Evolutionary conservation across 352 stramenopile genomes (phyloP).

Genomic region (Phytophthora fragariaefolia): DNA sequence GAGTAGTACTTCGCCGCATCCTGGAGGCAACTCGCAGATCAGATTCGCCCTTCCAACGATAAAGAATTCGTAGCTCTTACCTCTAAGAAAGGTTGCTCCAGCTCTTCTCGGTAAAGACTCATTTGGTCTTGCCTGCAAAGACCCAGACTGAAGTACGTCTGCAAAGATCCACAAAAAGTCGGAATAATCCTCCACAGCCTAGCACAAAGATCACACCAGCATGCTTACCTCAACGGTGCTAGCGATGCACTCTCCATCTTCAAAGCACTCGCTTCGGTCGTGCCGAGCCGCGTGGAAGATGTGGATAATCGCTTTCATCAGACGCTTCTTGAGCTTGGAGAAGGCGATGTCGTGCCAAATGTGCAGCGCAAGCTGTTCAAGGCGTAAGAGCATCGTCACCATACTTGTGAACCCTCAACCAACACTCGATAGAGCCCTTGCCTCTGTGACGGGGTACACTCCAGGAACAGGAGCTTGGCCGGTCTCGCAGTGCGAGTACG

Average conservation of each 20-base stretch:
- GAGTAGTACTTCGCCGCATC: conserved; percentile 78
- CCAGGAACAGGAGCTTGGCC: conserved; percentile 83
- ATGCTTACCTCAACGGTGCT: conserved; percentile 68
- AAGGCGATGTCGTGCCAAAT: conserved; percentile 89
- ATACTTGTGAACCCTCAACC: background rate
- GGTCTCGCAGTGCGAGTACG: conserved; percentile 86
- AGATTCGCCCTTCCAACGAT: background rate
- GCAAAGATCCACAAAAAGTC: background rate
- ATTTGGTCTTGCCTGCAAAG: conserved; percentile 81
- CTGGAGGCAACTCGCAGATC: conserved; percentile 31
- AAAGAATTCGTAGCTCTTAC: conserved; percentile 27
- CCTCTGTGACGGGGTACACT: conserved; percentile 85
- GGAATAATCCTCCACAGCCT: background rate
- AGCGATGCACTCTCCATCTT: conserved; percentile 70
- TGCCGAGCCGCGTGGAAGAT: conserved; percentile 67
- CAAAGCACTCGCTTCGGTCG: conserved; percentile 67
- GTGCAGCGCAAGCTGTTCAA: conserved; percentile 73
- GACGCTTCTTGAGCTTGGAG: conserved; percentile 68
- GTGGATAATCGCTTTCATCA: conserved; percentile 69
- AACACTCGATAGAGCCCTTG: conserved; percentile 20
- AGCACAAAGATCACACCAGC: too few species aligned
- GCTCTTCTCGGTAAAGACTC: conserved; percentile 80
- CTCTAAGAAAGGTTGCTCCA: conserved; percentile 76
- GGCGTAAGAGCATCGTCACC: background rate
- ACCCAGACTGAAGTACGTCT: conserved; percentile 84